Percentiles rank a stretch among this genome's conserved stretches.
phyloP scores from a whole-genome alignment of 306 rosid species.

The Hippophae gyantsensis region DNA sequence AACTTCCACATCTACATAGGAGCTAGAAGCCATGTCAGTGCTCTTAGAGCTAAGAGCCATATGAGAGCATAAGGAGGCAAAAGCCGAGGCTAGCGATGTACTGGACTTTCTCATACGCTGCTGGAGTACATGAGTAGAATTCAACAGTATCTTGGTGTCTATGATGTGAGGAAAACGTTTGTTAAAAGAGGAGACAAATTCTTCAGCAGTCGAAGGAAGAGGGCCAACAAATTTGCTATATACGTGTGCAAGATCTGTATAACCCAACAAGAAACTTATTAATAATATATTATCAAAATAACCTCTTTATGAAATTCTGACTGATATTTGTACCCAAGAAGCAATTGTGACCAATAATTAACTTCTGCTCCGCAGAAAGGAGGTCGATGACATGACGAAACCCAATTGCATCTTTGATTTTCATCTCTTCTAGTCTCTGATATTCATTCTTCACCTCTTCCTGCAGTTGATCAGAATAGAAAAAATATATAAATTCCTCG shows the following conservation, averaged over 20 bases:
- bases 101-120: conserved; percentile 55
- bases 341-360: conserved; percentile 87
- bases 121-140: conserved; percentile 42
- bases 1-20: conserved; percentile 57
- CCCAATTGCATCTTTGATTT: conserved; percentile 70
- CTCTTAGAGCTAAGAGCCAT: conserved; percentile 45
- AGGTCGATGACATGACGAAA: conserved; percentile 95
- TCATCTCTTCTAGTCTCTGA: conserved; percentile 37
- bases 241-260: conserved; percentile 76
- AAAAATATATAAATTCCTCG: no score
- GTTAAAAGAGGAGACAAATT: conserved; percentile 64
- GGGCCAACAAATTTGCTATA: conserved; percentile 74
- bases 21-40: conserved; percentile 21
- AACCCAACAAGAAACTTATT: conserved; percentile 20
- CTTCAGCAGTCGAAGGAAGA: conserved; percentile 71
- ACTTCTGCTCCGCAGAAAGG: conserved; percentile 69
- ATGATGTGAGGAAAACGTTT: conserved; percentile 58
- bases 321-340: conserved; percentile 51
- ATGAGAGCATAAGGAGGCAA: conserved; percentile 69
- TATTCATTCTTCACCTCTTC: conserved; percentile 56
- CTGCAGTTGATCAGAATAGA: conserved; percentile 26
- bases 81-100: conserved; percentile 70
- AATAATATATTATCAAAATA: conserved; percentile 13
- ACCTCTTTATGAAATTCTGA: conserved; percentile 8
- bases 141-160: conserved; percentile 81